Conservation (phyloP, 2,329 filamentous ascomycete genomes). For the Bipolaris gigantea region DNA sequence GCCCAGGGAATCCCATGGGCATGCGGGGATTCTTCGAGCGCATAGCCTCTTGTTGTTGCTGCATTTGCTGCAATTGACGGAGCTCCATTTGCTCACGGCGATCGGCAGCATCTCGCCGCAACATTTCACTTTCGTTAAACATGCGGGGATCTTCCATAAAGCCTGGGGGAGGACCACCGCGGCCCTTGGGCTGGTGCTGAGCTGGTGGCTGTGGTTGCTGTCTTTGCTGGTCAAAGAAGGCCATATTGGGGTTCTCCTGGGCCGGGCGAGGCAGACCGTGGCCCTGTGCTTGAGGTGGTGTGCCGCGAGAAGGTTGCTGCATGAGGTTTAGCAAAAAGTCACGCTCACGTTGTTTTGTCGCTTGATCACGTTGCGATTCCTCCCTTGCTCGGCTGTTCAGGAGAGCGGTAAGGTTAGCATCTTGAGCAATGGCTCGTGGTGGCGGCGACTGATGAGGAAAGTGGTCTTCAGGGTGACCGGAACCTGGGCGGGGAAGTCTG, state of each 20-base stretch:
- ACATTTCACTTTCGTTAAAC: conserved; percentile 38
- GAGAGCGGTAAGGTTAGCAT: conserved; percentile 40
- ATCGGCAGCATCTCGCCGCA: conserved; percentile 37
- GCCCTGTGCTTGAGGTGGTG: conserved; percentile 38
- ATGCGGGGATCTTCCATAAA: conserved; percentile 44
- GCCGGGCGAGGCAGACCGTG: conserved; percentile 43
- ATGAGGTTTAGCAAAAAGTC: conserved; percentile 86
- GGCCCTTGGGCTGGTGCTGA: conserved; percentile 37
- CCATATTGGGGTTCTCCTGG: conserved; percentile 35
- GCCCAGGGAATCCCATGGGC: conserved; percentile 37
- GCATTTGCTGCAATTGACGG: conserved; percentile 35
- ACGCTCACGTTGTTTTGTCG: conserved; percentile 64
- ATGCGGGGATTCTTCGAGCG: conserved; percentile 37
- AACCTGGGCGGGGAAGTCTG: conserved; percentile 35
- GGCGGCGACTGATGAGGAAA: conserved; percentile 35
- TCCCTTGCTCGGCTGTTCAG: conserved; percentile 46
- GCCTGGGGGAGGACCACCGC: conserved; percentile 41
- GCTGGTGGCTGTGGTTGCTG: conserved; percentile 39
- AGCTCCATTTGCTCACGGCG: conserved; percentile 35
- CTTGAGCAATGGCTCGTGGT: conserved; percentile 32
- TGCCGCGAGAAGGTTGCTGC: conserved; percentile 56
- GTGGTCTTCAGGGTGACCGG: conserved; percentile 35
- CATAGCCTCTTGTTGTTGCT: conserved; percentile 43
- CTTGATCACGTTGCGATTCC: conserved; percentile 42
- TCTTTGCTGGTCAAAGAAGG: conserved; percentile 41